Evolutionary conservation across 1,139 yeast species (phyloP).

Genomic region (Geotrichum cucujoidarum): DNA sequence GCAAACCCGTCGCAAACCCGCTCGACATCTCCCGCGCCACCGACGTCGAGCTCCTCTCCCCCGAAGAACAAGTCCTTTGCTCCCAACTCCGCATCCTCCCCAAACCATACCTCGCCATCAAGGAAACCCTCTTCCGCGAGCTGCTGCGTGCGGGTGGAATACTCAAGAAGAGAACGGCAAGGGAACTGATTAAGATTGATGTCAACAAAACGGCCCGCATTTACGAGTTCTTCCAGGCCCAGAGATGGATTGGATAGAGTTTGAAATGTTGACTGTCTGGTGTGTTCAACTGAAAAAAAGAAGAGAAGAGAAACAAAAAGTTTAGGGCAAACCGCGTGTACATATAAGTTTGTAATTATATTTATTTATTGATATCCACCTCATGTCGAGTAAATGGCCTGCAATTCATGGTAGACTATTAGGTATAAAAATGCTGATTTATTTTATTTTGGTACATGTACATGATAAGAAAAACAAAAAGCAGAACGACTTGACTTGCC

Average conservation of each 20-base stretch:
- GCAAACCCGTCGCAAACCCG: slow-evolving; percentile 35
- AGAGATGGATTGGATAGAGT: slow-evolving; percentile 61
- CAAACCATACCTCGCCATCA: slow-evolving; percentile 88
- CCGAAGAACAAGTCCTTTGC: slow-evolving; percentile 83
- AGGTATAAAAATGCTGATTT: too few relatives aligned
- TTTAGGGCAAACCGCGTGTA: not conserved
- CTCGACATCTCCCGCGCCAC: slow-evolving; percentile 76
- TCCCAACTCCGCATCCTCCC: slow-evolving; percentile 80
- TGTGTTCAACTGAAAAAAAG: not conserved
- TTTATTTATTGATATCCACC: too few relatives aligned
- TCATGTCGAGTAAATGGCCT: too few relatives aligned
- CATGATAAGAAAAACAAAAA: not conserved
- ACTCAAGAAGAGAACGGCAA: slow-evolving; percentile 75
- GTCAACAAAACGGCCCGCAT: slow-evolving; percentile 80
- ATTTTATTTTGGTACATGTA: not conserved
- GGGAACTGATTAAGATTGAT: slow-evolving; percentile 79
- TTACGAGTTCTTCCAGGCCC: slow-evolving; percentile 86
- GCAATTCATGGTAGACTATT: too few relatives aligned
- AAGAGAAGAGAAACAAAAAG: not conserved
- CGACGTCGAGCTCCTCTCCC: slow-evolving; percentile 74
- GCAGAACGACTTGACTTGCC: not conserved
- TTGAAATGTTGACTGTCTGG: not conserved
- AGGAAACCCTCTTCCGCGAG: slow-evolving; percentile 83
- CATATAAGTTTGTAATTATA: too few relatives aligned
- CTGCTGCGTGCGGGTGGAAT: slow-evolving; percentile 79